A percentile compares a stretch with the other conserved stretches of the same genome.
Evolutionary conservation across 2,329 filamentous ascomycete genomes (phyloP).

Genomic region (Fulvia fulva): DNA sequence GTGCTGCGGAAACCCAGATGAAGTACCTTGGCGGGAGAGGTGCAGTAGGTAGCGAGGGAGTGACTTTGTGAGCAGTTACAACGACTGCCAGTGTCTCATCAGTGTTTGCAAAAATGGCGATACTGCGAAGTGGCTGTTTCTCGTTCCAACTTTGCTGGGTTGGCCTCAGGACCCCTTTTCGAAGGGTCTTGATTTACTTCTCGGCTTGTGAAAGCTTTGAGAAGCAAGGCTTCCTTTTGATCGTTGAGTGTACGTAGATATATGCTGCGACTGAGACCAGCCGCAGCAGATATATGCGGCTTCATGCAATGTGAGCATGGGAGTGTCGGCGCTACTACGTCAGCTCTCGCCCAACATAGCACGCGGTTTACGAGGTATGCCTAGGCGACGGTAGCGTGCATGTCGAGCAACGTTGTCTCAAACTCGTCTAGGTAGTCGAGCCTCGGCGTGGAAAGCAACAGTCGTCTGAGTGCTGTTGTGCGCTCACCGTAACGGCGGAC

Average conservation of each 20-base stretch:
- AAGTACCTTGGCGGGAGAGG: not conserved
- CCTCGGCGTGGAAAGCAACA: too few relatives aligned
- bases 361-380: conserved; percentile 17
- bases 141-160: not conserved
- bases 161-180: not conserved
- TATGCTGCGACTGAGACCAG: conserved; percentile 14
- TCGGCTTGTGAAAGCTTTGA: conserved; percentile 9
- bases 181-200: conserved; percentile 3
- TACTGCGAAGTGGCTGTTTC: conserved; percentile 11
- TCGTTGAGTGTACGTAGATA: conserved; percentile 5
- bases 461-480: conserved; percentile 4
- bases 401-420: conserved; percentile 8
- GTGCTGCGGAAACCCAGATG: not conserved
- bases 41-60: not conserved
- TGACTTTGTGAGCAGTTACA: not conserved
- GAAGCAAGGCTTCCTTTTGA: conserved; percentile 12
- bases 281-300: conserved; percentile 3
- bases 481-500: conserved; percentile 18
- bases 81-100: not conserved
- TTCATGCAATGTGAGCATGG: conserved; percentile 13
- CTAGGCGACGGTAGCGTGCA: conserved; percentile 18
- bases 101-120: not conserved
- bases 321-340: conserved; percentile 8
- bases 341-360: conserved; percentile 12
- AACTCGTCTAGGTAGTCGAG: conserved; percentile 2